A percentile compares a stretch with the other conserved stretches of the same genome.
These are phyloP conservation scores for Harrya chromipes DNA, from an alignment of 768 basidiomycete species.

Conservation along the genomic window DNA sequence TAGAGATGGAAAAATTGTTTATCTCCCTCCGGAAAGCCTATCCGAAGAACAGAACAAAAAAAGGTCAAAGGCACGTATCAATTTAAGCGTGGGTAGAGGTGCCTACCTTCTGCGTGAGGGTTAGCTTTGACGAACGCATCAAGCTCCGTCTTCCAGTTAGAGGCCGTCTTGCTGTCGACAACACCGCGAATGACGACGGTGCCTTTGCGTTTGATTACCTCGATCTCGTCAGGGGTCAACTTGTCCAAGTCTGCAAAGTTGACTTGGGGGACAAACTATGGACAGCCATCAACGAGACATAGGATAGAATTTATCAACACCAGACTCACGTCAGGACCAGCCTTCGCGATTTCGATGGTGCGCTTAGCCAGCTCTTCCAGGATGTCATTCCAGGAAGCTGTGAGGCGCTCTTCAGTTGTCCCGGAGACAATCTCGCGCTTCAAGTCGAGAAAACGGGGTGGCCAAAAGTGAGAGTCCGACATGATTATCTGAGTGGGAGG, in stretches of 20 bases:
- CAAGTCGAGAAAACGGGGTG: constrained; percentile 50
- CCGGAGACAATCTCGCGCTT: constrained; percentile 54
- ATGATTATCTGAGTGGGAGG: constrained; percentile 6
- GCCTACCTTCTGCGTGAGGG: constrained; percentile 50
- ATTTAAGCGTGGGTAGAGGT: background rate
- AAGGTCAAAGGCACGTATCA: background rate
- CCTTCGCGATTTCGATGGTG: constrained; percentile 42
- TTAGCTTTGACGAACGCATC: constrained; percentile 56
- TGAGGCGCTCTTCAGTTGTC: constrained; percentile 47
- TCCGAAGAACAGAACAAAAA: background rate
- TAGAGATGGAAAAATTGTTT: constrained; percentile 76
- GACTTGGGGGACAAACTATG: constrained; percentile 61
- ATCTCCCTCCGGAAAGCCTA: constrained; percentile 53
- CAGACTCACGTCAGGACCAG: constrained; percentile 47
- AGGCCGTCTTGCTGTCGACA: constrained; percentile 53
- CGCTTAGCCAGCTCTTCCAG: constrained; percentile 46
- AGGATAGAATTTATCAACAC: background rate
- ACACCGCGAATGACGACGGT: constrained; percentile 61
- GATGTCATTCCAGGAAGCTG: constrained; percentile 57
- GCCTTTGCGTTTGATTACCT: constrained; percentile 51
- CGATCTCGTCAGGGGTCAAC: constrained; percentile 44
- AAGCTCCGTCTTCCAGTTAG: constrained; percentile 55
- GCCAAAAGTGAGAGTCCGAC: constrained; percentile 13
- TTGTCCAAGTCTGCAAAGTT: constrained; percentile 51
- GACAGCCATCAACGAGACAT: background rate